Evolutionary conservation across 2,329 filamentous ascomycete species (phyloP).

Genomic region (Exophiala lecanii-corni): DNA sequence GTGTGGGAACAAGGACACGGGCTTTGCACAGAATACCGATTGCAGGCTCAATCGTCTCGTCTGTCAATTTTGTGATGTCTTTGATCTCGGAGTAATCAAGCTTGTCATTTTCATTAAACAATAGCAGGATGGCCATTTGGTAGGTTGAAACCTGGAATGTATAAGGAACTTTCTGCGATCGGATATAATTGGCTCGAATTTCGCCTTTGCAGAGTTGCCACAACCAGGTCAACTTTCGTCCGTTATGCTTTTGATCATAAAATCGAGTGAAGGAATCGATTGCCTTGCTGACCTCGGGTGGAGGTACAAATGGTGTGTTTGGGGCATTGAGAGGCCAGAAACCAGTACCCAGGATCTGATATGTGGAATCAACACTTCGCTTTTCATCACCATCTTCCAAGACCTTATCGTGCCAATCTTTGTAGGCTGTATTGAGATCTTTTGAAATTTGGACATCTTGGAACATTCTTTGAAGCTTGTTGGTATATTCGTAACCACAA

Average conservation of each 20-base stretch:
- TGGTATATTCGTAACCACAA: constrained; percentile 98
- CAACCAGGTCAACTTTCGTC: constrained; percentile 93
- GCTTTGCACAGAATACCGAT: constrained; percentile 86
- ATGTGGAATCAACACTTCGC: constrained; percentile 74
- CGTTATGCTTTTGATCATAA: constrained; percentile 95
- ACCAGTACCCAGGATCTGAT: constrained; percentile 89
- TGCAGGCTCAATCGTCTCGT: constrained; percentile 81
- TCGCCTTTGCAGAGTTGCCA: constrained; percentile 99
- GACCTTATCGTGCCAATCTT: constrained; percentile 65
- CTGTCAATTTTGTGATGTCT: constrained; percentile 70
- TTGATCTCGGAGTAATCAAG: constrained; percentile 85
- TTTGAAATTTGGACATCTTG: constrained; percentile 99
- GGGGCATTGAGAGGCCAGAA: constrained; percentile 94
- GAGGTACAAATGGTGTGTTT: constrained; percentile 82
- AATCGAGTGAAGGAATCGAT: constrained; percentile 86
- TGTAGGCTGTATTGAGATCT: constrained; percentile 86
- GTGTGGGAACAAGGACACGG: constrained; percentile 72
- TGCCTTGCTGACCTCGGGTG: constrained; percentile 76
- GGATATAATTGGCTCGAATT: constrained; percentile 88
- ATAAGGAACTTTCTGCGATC: constrained; percentile 81
- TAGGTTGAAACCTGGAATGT: constrained; percentile 97
- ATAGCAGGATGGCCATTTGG: constrained; percentile 90
- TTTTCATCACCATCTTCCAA: constrained; percentile 62
- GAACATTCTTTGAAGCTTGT: constrained; percentile 99
- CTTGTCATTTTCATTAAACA: constrained; percentile 89